phyloP scores from a whole-genome alignment of 2,329 filamentous ascomycete genomes.

The Pestalotiopsis sp. region DNA sequence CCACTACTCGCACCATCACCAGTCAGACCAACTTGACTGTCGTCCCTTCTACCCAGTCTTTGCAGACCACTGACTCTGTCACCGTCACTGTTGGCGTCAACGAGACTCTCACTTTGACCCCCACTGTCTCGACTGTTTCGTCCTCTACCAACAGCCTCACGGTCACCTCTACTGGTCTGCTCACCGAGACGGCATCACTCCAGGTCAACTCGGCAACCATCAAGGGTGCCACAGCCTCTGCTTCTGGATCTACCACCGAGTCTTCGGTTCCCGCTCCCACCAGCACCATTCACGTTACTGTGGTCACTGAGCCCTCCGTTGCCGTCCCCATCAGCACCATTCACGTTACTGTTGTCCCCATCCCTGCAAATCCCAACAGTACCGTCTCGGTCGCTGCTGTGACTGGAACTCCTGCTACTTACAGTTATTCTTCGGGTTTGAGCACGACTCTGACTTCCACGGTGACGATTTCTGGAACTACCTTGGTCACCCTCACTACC shows the following conservation, averaged over 20 bases:
- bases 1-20: conserved; percentile 1
- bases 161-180: background rate
- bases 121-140: background rate
- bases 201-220: background rate
- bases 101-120: background rate
- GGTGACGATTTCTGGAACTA: background rate
- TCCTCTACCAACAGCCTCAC: background rate
- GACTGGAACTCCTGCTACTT: background rate
- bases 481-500: background rate
- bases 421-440: background rate
- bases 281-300: background rate
- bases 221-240: background rate
- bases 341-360: background rate
- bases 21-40: conserved; percentile 3
- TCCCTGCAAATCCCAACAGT: background rate
- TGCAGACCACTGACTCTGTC: background rate
- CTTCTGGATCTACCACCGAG: background rate
- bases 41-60: background rate
- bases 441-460: background rate
- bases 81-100: conserved; percentile 2
- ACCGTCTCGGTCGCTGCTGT: background rate
- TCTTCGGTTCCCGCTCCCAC: background rate
- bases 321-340: background rate
- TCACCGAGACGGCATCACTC: background rate
- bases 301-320: background rate